Evolutionary conservation across 345 rosid genomes (phyloP), one percentile per base, ranked within the genome.

Genomic region (Carallia brachiata): DNA sequence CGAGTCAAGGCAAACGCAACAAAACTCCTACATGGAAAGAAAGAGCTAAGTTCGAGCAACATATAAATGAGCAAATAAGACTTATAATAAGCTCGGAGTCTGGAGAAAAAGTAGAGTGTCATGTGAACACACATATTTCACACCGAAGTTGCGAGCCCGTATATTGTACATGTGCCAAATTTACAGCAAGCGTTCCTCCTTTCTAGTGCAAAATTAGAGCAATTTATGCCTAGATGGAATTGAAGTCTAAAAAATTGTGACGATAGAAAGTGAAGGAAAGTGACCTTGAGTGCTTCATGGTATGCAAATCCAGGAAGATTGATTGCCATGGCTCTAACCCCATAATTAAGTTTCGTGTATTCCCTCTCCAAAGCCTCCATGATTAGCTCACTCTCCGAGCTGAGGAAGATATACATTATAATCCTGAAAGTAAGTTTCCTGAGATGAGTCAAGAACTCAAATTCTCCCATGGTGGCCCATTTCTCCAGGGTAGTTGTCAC

Each of bases 271-370:
- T 27, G 13, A 61, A n/a, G 37, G 12, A 18, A 8, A 18, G n/a
- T 23, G 17, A 90, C 98, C 96, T 89, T 91, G 13, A 91, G 86
- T 36, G 97, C 98, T 66, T 79, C 79, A 68, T 91, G 76, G 79
- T 88, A 93, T 64, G 90, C 90, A 70, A 93, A 93, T 15, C 98
- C 98, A 0, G 96, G 98, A 67, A 91, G 28, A 77, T 91, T 91
- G 73, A 93, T 82, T 8, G 91, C 89, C 98, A 91, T 89, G 65
- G 97, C 92, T 72, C 98, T 75, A 67, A 93, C 87, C 61, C 97
- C 98, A 40, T 76, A 75, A 69, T 93, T 93, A 53, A 93, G 96
- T 1, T 75, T 59, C 0, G 96, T 88, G 70, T 89, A 93, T 72
- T 91, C 90, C 73, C 67, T 78, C 83, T 94, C 97, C 61, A 94